Conservation (phyloP, 179 eudicot genomes). For the Spergularia azorica region DNA sequence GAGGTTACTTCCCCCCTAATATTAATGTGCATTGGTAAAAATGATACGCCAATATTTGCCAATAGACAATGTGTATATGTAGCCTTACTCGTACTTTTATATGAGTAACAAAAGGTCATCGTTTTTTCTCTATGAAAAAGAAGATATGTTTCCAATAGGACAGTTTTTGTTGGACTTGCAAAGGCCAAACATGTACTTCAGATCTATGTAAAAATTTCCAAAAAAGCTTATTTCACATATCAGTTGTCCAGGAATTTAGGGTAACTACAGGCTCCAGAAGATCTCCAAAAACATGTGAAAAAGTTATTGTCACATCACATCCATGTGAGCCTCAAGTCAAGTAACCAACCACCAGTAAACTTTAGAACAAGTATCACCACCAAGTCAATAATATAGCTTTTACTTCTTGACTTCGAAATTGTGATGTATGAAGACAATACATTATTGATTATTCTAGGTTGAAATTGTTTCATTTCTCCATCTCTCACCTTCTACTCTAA, state of each 20-base stretch:
- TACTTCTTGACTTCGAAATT: not conserved
- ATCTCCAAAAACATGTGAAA: conserved; percentile 13
- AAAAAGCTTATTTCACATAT: not conserved
- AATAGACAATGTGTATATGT: no score
- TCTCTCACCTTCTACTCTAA: not conserved
- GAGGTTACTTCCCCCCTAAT: no score
- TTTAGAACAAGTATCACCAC: no score
- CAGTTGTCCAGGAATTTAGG: not conserved
- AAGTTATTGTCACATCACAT: conserved; percentile 2
- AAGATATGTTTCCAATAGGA: not conserved
- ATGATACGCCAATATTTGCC: no score
- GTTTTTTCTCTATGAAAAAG: no score
- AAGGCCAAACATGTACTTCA: no score
- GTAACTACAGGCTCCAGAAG: not conserved
- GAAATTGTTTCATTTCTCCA: not conserved
- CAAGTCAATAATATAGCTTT: not conserved
- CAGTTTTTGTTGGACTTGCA: no score
- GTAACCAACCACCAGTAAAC: not conserved
- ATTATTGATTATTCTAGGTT: not conserved
- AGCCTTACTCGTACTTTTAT: no score
- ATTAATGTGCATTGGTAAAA: no score
- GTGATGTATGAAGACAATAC: not conserved
- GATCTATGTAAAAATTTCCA: not conserved
- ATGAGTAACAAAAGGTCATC: no score
- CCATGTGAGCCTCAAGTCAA: not conserved